phyloP scores from a whole-genome alignment of 1,139 yeast genomes.

The Waltiozyma sp. region DNA sequence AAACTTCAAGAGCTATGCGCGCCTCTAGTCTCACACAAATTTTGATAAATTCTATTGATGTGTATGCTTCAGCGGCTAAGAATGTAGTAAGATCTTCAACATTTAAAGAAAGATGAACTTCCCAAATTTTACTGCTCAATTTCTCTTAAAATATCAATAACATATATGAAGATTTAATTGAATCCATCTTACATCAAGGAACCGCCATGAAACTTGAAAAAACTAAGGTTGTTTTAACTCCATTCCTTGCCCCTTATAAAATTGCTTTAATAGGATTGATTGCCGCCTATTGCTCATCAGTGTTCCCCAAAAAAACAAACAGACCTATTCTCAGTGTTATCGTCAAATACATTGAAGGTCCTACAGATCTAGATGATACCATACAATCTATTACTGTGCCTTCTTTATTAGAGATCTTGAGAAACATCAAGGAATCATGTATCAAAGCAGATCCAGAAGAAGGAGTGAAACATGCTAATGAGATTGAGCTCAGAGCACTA shows the following conservation, averaged over 20 bases:
- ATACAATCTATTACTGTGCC: slow-evolving; percentile 10
- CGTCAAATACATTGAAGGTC: slow-evolving; percentile 25
- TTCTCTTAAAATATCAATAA: too few relatives aligned
- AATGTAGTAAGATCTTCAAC: too few relatives aligned
- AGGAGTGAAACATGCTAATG: slow-evolving; percentile 14
- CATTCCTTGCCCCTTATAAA: slow-evolving; percentile 27
- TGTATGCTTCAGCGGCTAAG: too few relatives aligned
- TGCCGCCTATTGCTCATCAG: slow-evolving; percentile 27
- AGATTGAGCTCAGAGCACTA: slow-evolving; percentile 17
- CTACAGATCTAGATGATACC: slow-evolving; percentile 10
- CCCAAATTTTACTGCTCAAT: too few relatives aligned
- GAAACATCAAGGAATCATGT: slow-evolving; percentile 10
- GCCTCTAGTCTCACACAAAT: too few relatives aligned
- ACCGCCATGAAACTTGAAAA: neutral
- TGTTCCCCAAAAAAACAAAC: slow-evolving; percentile 23
- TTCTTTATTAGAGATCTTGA: slow-evolving; percentile 12
- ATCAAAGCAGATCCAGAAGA: slow-evolving; percentile 11
- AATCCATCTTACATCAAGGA: neutral
- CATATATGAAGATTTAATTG: neutral
- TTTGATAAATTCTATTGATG: too few relatives aligned
- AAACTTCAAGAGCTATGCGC: too few relatives aligned
- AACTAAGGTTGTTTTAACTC: slow-evolving; percentile 17
- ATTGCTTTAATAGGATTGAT: slow-evolving; percentile 26
- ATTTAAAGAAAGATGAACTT: too few relatives aligned
- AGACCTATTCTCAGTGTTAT: slow-evolving; percentile 26